These are phyloP conservation scores for Aeminium ludgeri DNA, from an alignment of 495 filamentous ascomycete genomes.

Conservation along the genomic window DNA sequence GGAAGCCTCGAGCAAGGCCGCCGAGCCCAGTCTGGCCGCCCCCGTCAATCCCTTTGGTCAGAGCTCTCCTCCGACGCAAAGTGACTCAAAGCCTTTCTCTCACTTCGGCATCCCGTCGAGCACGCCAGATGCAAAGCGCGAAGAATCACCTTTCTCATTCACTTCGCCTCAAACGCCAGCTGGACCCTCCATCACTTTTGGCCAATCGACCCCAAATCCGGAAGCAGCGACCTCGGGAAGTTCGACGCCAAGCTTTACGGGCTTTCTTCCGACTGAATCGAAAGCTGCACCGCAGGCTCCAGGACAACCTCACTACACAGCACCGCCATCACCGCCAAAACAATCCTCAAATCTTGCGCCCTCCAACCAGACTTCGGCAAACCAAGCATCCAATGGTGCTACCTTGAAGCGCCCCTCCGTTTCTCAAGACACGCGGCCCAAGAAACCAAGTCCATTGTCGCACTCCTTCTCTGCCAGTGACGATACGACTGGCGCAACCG, in stretches of 20 bases:
- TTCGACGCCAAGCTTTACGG: constrained; percentile 1
- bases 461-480: constrained; percentile 9
- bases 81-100: too few species aligned
- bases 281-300: not conserved
- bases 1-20: too few species aligned
- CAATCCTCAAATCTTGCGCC: not conserved
- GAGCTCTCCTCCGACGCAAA: too few species aligned
- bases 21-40: too few species aligned
- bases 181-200: not conserved
- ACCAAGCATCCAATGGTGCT: too few species aligned
- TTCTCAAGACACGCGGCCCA: constrained; percentile 1
- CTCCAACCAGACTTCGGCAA: too few species aligned
- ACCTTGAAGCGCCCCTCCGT: too few species aligned
- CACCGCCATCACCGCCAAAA: not conserved
- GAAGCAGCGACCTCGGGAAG: not conserved
- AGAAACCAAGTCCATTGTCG: constrained; percentile 12
- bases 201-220: not conserved
- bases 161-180: too few species aligned
- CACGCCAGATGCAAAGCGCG: too few species aligned
- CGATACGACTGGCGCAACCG: not conserved
- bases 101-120: too few species aligned
- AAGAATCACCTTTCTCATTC: too few species aligned
- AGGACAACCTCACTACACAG: constrained; percentile 5
- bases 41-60: too few species aligned
- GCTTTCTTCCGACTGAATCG: not conserved